A percentile compares a stretch with the other conserved stretches of the same genome.
These are phyloP conservation scores for Corniculantispora saksenae DNA, from an alignment of 2,329 filamentous ascomycete species.

Conservation along the genomic window DNA sequence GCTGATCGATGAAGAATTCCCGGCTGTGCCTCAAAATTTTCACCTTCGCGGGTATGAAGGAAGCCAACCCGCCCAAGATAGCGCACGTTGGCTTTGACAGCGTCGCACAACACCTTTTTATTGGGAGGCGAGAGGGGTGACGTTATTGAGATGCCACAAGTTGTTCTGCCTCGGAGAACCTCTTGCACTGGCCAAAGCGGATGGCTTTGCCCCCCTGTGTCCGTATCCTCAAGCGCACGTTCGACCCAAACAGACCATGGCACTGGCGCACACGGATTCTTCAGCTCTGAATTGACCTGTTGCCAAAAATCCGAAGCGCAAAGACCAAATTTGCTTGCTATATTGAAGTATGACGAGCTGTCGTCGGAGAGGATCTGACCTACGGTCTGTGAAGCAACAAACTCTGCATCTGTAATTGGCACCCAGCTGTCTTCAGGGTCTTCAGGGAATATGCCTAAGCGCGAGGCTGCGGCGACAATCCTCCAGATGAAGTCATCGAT, in stretches of 20 bases:
- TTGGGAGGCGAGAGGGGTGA: neutral
- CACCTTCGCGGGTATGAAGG: neutral
- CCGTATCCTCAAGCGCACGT: slow-evolving; percentile 11
- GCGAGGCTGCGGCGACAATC: slow-evolving; percentile 15
- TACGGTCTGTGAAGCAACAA: slow-evolving; percentile 22
- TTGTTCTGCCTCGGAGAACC: neutral
- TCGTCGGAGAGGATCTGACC: slow-evolving; percentile 4
- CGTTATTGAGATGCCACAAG: neutral
- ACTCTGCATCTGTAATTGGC: slow-evolving; percentile 19
- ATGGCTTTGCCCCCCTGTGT: slow-evolving; percentile 22
- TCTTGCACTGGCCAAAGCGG: slow-evolving; percentile 29
- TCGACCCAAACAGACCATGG: slow-evolving; percentile 23
- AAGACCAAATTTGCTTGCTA: slow-evolving; percentile 21
- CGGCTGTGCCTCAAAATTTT: neutral
- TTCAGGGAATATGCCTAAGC: slow-evolving; percentile 22
- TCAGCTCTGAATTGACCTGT: slow-evolving; percentile 22
- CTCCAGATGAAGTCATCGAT: slow-evolving; percentile 27
- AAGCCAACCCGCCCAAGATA: slow-evolving; percentile 1
- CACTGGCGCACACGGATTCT: slow-evolving; percentile 14
- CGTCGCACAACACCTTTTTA: neutral
- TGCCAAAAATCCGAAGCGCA: slow-evolving; percentile 25
- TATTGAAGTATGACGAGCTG: slow-evolving; percentile 10
- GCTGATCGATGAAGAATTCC: neutral
- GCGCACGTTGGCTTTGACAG: neutral
- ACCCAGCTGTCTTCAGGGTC: slow-evolving; percentile 18